Base-by-base conservation (phyloP, 345 rosid species). In the Brassica carinata region DNA sequence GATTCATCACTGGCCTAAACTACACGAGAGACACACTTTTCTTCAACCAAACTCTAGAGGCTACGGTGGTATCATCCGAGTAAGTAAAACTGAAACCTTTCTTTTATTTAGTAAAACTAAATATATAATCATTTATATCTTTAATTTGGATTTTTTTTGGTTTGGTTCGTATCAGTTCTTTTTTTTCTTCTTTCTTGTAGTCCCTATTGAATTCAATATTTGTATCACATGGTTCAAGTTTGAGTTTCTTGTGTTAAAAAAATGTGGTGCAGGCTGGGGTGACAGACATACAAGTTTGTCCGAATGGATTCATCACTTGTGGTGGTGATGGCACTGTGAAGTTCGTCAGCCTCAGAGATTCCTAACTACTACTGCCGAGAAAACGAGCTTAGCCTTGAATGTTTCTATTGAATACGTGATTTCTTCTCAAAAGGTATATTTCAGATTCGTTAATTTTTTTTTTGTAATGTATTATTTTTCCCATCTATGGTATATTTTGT, bases 241-340 rank as follows among this genome's bases (percentile, higher is more conserved):
- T 72, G 68, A 23, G 70, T 17, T 53, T 33, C 67, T 67, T 45
- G 7, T 61, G 64, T 76, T 57, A 71, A 77, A 71, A 77, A 18
- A 75, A n/a, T 3, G 30, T 69, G 64, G 77, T 72, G 71, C 88
- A 94, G 97, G 97, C 92, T 83, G 97, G 91, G 19, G 94, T 94
- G 9, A 94, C 98, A 3, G 98, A 91, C 65, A 88, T 94, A 72
- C 93, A 89, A 88, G 90, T 94, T 73, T 84, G 87, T 75, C 85
- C 91, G 6, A 81, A 83, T 76, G 97, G 98, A 62, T 94, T 92
- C 83, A 87, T 94, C 59, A 77, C 91, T 15, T 92, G 97, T 64
- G 97, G 98, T 31, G 97, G 98, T 70, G 98, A 92, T 82, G 97
- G 98, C 59, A 77, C 87, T 40, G 94, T 92, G 40, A 92, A 91